Evolutionary conservation across 805 yeast genomes (phyloP).

Genomic region (Candida morakotiae): DNA sequence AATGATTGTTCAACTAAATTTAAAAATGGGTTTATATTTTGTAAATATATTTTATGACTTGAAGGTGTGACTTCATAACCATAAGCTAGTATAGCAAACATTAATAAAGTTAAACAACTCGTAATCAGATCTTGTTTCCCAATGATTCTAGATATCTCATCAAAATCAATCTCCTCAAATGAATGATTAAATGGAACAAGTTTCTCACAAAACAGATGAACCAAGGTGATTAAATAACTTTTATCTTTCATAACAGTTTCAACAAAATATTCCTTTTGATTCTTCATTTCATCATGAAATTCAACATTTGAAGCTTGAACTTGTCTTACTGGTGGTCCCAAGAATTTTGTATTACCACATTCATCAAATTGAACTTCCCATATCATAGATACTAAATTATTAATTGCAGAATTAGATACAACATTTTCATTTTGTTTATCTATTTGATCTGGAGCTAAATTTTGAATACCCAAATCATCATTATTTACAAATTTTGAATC

Average conservation of each 20-base stretch:
- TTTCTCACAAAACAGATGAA: background rate
- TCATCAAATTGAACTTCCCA: background rate
- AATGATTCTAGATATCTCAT: background rate
- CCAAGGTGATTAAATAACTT: background rate
- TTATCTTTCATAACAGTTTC: background rate
- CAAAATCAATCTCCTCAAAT: background rate
- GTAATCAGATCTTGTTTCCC: background rate
- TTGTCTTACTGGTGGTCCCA: background rate
- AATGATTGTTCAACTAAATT: background rate
- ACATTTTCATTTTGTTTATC: background rate
- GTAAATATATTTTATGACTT: background rate
- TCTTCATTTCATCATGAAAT: background rate
- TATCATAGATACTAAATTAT: background rate
- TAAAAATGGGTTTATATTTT: background rate
- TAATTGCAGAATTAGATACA: background rate
- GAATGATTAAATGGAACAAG: background rate
- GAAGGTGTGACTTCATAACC: background rate
- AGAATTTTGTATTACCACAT: background rate
- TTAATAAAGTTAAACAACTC: background rate
- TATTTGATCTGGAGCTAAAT: background rate
- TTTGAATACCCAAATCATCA: background rate
- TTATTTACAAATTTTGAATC: background rate
- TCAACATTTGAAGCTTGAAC: background rate
- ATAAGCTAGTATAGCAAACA: background rate
- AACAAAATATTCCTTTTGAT: background rate